Evolutionary conservation across 2,329 filamentous ascomycete species (phyloP), one percentile per base, ranked within the genome.

Genomic region (Lasiodiplodia sp.): DNA sequence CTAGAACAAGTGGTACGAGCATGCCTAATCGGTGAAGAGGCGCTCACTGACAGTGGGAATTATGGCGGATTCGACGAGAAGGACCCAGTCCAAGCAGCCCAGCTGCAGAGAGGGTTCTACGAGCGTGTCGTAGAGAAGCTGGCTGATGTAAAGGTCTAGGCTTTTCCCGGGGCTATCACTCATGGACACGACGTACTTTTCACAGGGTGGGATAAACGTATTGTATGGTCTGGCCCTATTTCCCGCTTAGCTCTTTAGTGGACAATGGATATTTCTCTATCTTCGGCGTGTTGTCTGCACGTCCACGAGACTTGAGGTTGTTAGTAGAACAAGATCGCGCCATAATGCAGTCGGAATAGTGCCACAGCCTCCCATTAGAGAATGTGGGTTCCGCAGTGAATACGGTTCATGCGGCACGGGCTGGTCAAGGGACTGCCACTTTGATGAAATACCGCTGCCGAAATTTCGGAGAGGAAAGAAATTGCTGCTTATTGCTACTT

Each of bases 91-190:
- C 71, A 73, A n/a, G 77, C 73, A 51, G 78, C 74, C 53, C 37
- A 65, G 63, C 66, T 79, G 71, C 75, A 77, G 72, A 73, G 56
- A 67, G 71, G 56, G 58, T 79, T 79, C 71, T 77, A 74, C 60
- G 74, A 76, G 66, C 73, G 57, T 68, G 76, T 79, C 56, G 77
- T 78, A 4, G 71, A 65, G 72, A 72, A 70, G 69, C 68, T 79
- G 67, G 73, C 56, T 38, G 40, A 70, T 28, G 74, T 79, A 71
- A 77, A 72, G 70, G 73, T 72, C 31, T 72, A 64, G 25, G n/a
- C 18, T 14, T 31, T 37, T 37, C 16, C 21, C 23, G 31, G 2
- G 6, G 5, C n/a, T 18, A 21, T 37, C 18, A 56, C 8, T 31
- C 44, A 34, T 47, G 21, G 8, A 11, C 7, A 10, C 18, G 44